A percentile compares a stretch with the other conserved stretches of the same genome.
Conservation (phyloP, 2,329 filamentous ascomycete species). For the Botryotinia globosa region DNA sequence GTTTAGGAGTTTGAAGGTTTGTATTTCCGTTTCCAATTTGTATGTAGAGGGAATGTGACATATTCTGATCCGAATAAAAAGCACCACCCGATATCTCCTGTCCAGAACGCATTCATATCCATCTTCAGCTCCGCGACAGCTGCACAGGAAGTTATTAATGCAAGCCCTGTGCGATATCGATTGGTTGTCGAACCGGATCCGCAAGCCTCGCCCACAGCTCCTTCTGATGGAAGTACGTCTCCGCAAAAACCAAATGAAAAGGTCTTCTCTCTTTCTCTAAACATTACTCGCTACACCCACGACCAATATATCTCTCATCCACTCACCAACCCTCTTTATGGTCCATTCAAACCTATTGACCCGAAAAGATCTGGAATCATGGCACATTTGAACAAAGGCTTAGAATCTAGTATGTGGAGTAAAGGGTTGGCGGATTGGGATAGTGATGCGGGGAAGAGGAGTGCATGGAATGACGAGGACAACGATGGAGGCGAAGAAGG, state of each 20-base stretch:
- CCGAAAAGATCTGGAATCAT: constrained; percentile 28
- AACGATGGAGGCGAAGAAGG: not conserved
- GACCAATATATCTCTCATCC: constrained; percentile 28
- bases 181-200: constrained; percentile 25
- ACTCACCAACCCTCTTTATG: constrained; percentile 32
- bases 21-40: not conserved
- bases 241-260: constrained; percentile 3
- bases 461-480: constrained; percentile 12
- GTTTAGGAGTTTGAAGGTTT: constrained; percentile 38
- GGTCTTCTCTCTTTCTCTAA: constrained; percentile 30
- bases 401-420: constrained; percentile 27
- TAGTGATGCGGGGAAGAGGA: constrained; percentile 26
- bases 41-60: not conserved
- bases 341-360: constrained; percentile 31
- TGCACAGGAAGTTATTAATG: constrained; percentile 27
- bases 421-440: constrained; percentile 37
- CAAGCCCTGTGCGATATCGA: constrained; percentile 35
- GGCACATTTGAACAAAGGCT: constrained; percentile 24
- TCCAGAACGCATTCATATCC: constrained; percentile 35
- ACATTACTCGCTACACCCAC: constrained; percentile 18
- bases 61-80: constrained; percentile 16
- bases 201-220: not conserved
- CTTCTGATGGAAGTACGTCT: not conserved
- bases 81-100: constrained; percentile 27
- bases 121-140: constrained; percentile 31